Conservation (phyloP, 345 rosid species). For the Brassica cretica region DNA sequence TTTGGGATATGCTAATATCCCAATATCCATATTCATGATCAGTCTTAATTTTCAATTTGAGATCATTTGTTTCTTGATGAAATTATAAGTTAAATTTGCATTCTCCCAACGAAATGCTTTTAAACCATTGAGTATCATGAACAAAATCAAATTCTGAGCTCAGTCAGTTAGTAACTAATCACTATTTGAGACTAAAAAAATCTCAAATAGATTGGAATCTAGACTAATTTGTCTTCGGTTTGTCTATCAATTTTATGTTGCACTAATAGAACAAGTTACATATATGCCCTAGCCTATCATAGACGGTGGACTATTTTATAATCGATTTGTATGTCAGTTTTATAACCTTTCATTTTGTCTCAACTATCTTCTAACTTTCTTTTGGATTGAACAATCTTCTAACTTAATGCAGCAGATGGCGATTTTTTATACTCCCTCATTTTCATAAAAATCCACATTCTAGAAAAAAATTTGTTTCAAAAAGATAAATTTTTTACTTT, state of each 20-base stretch:
- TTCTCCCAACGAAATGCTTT: not conserved
- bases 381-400: slow-evolving; percentile 23
- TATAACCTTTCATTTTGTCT: not conserved
- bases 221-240: not conserved
- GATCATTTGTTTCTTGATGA: not conserved
- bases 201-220: not conserved
- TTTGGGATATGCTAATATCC: too few species aligned
- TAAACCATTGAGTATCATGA: not conserved
- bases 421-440: too few species aligned
- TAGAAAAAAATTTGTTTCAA: too few species aligned
- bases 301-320: not conserved
- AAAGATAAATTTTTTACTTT: too few species aligned
- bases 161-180: not conserved
- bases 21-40: not conserved
- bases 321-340: not conserved
- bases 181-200: not conserved
- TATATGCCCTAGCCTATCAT: not conserved
- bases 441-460: too few species aligned
- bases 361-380: slow-evolving; percentile 14
- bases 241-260: not conserved
- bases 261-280: not conserved
- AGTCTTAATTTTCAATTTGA: not conserved
- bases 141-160: not conserved
- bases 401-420: not conserved
- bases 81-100: not conserved